Percentiles rank a stretch among this genome's conserved stretches.
These are phyloP conservation scores for Lithocarpus polystachyus DNA, from an alignment of 306 rosid species.

Conservation along the genomic window DNA sequence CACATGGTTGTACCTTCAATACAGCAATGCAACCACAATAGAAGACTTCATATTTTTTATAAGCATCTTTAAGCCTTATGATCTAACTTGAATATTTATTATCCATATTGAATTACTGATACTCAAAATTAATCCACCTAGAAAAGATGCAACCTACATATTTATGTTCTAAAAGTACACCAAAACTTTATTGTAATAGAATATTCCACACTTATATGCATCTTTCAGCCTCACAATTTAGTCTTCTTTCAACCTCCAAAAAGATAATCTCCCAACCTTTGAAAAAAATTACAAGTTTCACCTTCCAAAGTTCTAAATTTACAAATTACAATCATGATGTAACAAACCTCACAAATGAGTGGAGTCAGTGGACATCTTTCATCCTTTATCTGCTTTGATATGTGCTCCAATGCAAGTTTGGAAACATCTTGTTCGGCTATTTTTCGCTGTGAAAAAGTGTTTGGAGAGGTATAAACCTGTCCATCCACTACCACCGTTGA, in stretches of 20 bases:
- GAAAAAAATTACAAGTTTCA: background rate
- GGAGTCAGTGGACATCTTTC: conserved; percentile 20
- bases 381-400: conserved; percentile 17
- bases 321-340: background rate
- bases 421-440: conserved; percentile 59
- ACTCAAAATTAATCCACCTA: background rate
- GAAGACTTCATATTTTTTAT: background rate
- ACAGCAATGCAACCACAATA: background rate
- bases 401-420: conserved; percentile 32
- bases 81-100: no score
- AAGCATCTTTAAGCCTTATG: background rate
- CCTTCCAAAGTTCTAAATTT: background rate
- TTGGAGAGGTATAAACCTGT: conserved; percentile 21
- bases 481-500: conserved; percentile 43
- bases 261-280: no score
- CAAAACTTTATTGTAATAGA: background rate
- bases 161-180: background rate
- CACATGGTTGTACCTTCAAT: background rate
- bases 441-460: conserved; percentile 24
- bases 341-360: conserved; percentile 40
- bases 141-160: background rate
- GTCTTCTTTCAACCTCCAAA: no score
- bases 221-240: no score
- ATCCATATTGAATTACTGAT: background rate
- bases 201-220: no score